Evolutionary conservation across 2,329 filamentous ascomycete genomes (phyloP).

Genomic region (Thelonectria blattea): DNA sequence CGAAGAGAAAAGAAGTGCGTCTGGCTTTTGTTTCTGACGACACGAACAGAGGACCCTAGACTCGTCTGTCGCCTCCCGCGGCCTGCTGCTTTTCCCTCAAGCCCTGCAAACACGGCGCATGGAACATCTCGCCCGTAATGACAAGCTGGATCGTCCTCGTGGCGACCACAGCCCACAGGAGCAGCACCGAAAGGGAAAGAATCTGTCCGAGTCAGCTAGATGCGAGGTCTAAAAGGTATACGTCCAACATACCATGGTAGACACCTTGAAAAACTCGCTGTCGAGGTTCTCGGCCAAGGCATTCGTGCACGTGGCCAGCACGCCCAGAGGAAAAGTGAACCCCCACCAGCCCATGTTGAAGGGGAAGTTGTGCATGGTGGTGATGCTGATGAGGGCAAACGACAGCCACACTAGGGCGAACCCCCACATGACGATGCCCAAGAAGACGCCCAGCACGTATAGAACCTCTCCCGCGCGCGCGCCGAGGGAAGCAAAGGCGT

Average conservation of each 20-base stretch:
- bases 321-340: slow-evolving; percentile 55
- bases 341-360: slow-evolving; percentile 58
- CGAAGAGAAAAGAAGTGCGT: not conserved
- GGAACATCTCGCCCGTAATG: slow-evolving; percentile 51
- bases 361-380: slow-evolving; percentile 48
- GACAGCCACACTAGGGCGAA: slow-evolving; percentile 52
- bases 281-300: slow-evolving; percentile 49
- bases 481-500: slow-evolving; percentile 53
- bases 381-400: slow-evolving; percentile 51
- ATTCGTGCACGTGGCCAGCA: slow-evolving; percentile 50
- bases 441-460: slow-evolving; percentile 61
- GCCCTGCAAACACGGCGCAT: slow-evolving; percentile 51
- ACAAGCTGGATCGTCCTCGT: slow-evolving; percentile 46
- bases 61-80: slow-evolving; percentile 36
- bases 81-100: slow-evolving; percentile 42
- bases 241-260: slow-evolving; percentile 43
- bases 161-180: slow-evolving; percentile 52
- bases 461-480: slow-evolving; percentile 50
- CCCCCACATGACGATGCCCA: slow-evolving; percentile 52
- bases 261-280: slow-evolving; percentile 51
- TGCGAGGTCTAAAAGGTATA: not conserved
- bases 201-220: slow-evolving; percentile 40
- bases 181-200: slow-evolving; percentile 48
- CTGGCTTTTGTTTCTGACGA: not conserved
- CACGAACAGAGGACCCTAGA: slow-evolving; percentile 24